Percentiles rank a stretch among this genome's conserved stretches.
These are phyloP conservation scores for Jaapia argillacea DNA, from an alignment of 768 basidiomycete species.

Conservation along the genomic window DNA sequence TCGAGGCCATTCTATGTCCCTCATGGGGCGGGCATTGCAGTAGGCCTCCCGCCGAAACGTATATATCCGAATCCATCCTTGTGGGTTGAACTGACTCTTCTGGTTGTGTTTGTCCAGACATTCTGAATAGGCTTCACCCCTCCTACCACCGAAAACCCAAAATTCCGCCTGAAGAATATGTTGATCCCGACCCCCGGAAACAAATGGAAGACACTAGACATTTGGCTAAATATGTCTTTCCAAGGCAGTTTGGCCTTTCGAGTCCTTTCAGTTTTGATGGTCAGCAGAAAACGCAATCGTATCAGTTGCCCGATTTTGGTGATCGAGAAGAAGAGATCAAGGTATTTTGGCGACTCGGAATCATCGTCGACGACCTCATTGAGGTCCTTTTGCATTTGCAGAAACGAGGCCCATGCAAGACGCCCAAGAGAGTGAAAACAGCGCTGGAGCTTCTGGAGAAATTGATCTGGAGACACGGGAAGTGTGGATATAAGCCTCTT, in stretches of 20 bases:
- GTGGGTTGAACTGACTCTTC: background rate
- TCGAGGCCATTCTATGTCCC: constrained; percentile 45
- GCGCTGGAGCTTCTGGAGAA: constrained; percentile 45
- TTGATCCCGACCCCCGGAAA: constrained; percentile 35
- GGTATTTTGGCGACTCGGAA: constrained; percentile 24
- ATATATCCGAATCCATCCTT: constrained; percentile 11
- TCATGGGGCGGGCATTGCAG: constrained; percentile 35
- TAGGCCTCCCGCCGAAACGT: constrained; percentile 69
- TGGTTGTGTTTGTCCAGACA: constrained; percentile 35
- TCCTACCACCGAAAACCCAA: constrained; percentile 26
- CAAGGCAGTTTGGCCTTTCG: constrained; percentile 61
- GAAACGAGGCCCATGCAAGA: constrained; percentile 40
- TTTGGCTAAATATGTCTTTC: constrained; percentile 78
- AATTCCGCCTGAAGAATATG: constrained; percentile 17
- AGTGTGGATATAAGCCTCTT: constrained; percentile 61
- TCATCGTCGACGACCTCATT: background rate
- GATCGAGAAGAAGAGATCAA: constrained; percentile 65
- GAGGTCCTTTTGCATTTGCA: constrained; percentile 16
- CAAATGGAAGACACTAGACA: constrained; percentile 46
- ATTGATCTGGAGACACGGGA: constrained; percentile 55
- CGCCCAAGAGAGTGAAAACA: constrained; percentile 62
- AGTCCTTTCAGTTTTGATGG: constrained; percentile 38
- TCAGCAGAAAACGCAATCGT: constrained; percentile 16
- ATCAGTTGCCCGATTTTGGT: constrained; percentile 37
- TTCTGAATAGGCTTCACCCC: constrained; percentile 48